Evolutionary conservation across 2,329 filamentous ascomycete genomes (phyloP).

Genomic region (Corinectria fuckeliana): DNA sequence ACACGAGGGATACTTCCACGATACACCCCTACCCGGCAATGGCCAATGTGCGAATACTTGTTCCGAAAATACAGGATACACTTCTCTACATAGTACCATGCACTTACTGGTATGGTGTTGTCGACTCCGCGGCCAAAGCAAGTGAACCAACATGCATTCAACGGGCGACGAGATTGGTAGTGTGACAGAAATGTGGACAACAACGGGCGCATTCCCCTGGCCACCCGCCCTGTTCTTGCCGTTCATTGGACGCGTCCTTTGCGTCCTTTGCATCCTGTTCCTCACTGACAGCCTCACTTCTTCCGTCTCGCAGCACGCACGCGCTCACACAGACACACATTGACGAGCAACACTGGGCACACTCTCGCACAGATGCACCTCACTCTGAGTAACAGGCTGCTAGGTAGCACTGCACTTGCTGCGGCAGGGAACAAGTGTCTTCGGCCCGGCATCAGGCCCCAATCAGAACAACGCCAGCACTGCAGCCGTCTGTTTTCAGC

Average conservation of each 20-base stretch:
- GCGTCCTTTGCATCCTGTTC: slow-evolving; percentile 27
- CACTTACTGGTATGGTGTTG: slow-evolving; percentile 2
- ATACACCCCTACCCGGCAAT: neutral
- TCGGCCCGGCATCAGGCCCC: slow-evolving; percentile 20
- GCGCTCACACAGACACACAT: slow-evolving; percentile 22
- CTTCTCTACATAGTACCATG: neutral
- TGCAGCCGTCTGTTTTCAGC: slow-evolving; percentile 37
- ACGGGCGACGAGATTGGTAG: slow-evolving; percentile 33
- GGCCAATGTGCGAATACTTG: slow-evolving; percentile 9
- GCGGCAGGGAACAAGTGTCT: slow-evolving; percentile 27
- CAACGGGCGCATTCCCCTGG: slow-evolving; percentile 30
- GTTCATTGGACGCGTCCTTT: slow-evolving; percentile 32
- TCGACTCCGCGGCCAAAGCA: neutral
- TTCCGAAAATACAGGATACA: neutral
- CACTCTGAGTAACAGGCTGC: slow-evolving; percentile 21
- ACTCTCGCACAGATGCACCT: slow-evolving; percentile 27
- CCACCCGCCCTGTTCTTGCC: slow-evolving; percentile 1
- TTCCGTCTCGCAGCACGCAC: slow-evolving; percentile 10
- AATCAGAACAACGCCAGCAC: slow-evolving; percentile 23
- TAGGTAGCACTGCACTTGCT: slow-evolving; percentile 32
- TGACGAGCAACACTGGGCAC: neutral
- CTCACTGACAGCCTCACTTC: slow-evolving; percentile 36
- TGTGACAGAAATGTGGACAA: slow-evolving; percentile 25
- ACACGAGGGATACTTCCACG: neutral
- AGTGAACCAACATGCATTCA: slow-evolving; percentile 28